A percentile compares a stretch with the other conserved stretches of the same genome.
Conservation (phyloP, 495 filamentous ascomycete genomes). For the Lindgomyces ingoldianus region DNA sequence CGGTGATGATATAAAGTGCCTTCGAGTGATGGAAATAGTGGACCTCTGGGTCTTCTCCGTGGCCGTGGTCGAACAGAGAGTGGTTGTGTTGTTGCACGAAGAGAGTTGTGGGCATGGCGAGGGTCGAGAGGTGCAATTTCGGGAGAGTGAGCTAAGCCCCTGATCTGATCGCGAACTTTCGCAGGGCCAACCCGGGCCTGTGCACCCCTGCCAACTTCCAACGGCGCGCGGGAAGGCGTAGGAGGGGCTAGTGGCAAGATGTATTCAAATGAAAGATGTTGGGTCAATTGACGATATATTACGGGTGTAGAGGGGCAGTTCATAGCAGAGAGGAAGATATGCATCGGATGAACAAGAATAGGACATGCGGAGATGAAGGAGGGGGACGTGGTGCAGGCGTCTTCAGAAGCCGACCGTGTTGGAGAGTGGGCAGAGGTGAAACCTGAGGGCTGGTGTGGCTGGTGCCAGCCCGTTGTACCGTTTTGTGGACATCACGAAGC, state of each 20-base stretch:
- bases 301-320: conserved; percentile 1
- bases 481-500: conserved; percentile 25
- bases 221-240: conserved; percentile 22
- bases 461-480: conserved; percentile 5
- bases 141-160: conserved; percentile 32
- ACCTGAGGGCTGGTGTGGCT: conserved; percentile 37
- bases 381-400: conserved; percentile 13
- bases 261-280: too few species aligned
- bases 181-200: conserved; percentile 11
- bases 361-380: conserved; percentile 17
- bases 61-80: conserved; percentile 3
- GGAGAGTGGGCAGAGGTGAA: conserved; percentile 32
- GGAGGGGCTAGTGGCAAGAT: background rate
- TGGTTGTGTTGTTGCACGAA: conserved; percentile 24
- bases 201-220: conserved; percentile 15
- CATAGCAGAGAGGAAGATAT: background rate
- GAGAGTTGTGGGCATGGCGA: conserved; percentile 31
- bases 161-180: conserved; percentile 20
- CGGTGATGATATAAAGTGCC: conserved; percentile 25
- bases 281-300: background rate
- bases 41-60: conserved; percentile 4
- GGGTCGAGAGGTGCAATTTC: conserved; percentile 27
- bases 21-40: conserved; percentile 19
- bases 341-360: background rate
- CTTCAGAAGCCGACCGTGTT: conserved; percentile 21